Evolutionary conservation across 495 filamentous ascomycete species (phyloP).

Genomic region (Penicillium canescens): DNA sequence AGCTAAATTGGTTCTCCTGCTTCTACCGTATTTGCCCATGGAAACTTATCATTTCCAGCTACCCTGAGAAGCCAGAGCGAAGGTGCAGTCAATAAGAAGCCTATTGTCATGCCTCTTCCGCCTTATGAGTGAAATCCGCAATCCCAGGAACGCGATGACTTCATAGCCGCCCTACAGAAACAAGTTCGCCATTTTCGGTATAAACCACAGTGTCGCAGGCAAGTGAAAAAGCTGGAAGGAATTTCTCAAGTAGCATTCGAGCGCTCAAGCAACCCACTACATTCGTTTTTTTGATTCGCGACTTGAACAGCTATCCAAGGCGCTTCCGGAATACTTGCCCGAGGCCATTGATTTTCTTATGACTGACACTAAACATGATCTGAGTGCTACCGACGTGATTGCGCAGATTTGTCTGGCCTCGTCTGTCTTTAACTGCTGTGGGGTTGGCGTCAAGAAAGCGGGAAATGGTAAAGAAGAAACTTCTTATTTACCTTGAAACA

Average conservation of each 20-base stretch:
- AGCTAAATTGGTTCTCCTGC: neutral
- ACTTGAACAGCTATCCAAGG: neutral
- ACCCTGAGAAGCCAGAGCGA: slow-evolving; percentile 11
- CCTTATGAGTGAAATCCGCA: too few species aligned
- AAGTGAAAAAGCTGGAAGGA: neutral
- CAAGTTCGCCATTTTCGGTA: neutral
- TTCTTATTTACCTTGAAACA: too few species aligned
- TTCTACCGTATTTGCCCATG: neutral
- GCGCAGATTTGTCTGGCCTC: too few species aligned
- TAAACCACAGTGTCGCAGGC: neutral
- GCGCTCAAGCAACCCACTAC: too few species aligned
- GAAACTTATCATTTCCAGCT: slow-evolving; percentile 7
- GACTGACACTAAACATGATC: too few species aligned
- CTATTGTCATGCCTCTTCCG: neutral
- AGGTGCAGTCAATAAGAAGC: slow-evolving; percentile 2
- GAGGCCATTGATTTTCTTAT: too few species aligned
- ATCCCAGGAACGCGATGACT: too few species aligned
- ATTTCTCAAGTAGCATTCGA: neutral
- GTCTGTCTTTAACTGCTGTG: too few species aligned
- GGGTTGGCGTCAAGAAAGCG: too few species aligned
- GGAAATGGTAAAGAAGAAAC: too few species aligned
- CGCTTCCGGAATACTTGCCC: neutral
- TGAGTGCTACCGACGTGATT: too few species aligned
- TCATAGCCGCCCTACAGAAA: too few species aligned
- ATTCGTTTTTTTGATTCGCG: neutral